Conservation (phyloP, 805 yeast genomes). For the Sugiyamaella marilandica region DNA sequence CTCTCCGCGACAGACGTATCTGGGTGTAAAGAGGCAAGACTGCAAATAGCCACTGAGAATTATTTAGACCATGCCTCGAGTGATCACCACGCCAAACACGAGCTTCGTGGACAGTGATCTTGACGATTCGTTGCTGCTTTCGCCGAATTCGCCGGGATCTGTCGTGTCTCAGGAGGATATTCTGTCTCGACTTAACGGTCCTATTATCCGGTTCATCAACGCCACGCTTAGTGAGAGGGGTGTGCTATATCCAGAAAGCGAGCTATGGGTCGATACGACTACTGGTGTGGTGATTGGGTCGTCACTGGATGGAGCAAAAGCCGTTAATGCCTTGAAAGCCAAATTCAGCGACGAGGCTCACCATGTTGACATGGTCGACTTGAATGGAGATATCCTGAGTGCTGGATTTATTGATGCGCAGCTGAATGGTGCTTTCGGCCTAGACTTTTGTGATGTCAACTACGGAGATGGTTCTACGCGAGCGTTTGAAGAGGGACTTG, state of each 20-base stretch:
- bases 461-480: slow-evolving; percentile 30
- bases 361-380: slow-evolving; percentile 35
- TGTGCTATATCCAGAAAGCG: slow-evolving; percentile 27
- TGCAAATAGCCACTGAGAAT: too few species aligned
- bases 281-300: slow-evolving; percentile 39
- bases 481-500: slow-evolving; percentile 21
- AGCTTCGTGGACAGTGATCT: slow-evolving; percentile 6
- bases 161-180: slow-evolving; percentile 16
- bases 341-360: background rate
- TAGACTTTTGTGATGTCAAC: slow-evolving; percentile 43
- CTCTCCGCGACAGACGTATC: too few species aligned
- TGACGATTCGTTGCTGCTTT: slow-evolving; percentile 14
- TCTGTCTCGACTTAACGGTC: slow-evolving; percentile 5
- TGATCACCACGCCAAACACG: slow-evolving; percentile 6
- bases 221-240: slow-evolving; percentile 25
- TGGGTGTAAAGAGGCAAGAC: too few species aligned
- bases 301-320: slow-evolving; percentile 23
- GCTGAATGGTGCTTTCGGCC: slow-evolving; percentile 54
- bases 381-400: slow-evolving; percentile 44
- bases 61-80: slow-evolving; percentile 4
- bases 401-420: slow-evolving; percentile 58
- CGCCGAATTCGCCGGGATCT: slow-evolving; percentile 19
- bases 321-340: background rate
- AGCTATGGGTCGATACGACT: slow-evolving; percentile 41
- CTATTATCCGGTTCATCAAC: slow-evolving; percentile 17